Base-by-base conservation (phyloP, 108 stramenopile genomes). In the Skeletonema tropicum region DNA sequence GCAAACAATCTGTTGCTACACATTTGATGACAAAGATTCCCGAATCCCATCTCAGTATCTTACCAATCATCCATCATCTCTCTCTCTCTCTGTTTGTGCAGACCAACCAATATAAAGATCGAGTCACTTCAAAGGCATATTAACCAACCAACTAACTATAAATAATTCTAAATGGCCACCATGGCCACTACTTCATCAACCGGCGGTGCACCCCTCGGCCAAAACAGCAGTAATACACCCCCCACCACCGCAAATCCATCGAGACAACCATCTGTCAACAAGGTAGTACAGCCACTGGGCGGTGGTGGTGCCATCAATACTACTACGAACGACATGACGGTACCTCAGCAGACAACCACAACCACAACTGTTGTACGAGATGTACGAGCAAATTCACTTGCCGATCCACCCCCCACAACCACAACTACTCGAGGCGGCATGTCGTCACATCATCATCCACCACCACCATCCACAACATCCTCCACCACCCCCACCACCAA, bases 401-500 rank as follows among this genome's bases (percentile, higher is more conserved):
- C 48, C 17, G 48, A 49, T 3, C 48, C 48, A 49, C 17, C 48
- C 10, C 2, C 48, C 15, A 3, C 48, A 5, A 19, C 48, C n/a
- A n/a, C n/a, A n/a, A n/a, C n/a, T n/a, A n/a, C n/a, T n/a, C n/a
- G n/a, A n/a, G n/a, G n/a, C n/a, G n/a, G n/a, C n/a, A n/a, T n/a
- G n/a, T n/a, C n/a, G n/a, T n/a, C n/a, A n/a, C n/a, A n/a, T n/a
- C n/a, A n/a, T n/a, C 48, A 5, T 49, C 48, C 17, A 19, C 35
- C 12, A 14, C 39, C 33, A n/a, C 73, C 65, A 3, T 5, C 57
- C 21, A 45, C 64, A 58, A 64, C 15, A 26, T 25, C 71, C 5
- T 9, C 60, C 26, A 49, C 10, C 46, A 33, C 19, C 19, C 5
- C 10, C 60, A 33, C n/a, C 19, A 13, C 19, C n/a, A 64, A 64